Base-by-base conservation (phyloP, 2,329 filamentous ascomycete genomes). In the Colletotrichum tamarilloi region DNA sequence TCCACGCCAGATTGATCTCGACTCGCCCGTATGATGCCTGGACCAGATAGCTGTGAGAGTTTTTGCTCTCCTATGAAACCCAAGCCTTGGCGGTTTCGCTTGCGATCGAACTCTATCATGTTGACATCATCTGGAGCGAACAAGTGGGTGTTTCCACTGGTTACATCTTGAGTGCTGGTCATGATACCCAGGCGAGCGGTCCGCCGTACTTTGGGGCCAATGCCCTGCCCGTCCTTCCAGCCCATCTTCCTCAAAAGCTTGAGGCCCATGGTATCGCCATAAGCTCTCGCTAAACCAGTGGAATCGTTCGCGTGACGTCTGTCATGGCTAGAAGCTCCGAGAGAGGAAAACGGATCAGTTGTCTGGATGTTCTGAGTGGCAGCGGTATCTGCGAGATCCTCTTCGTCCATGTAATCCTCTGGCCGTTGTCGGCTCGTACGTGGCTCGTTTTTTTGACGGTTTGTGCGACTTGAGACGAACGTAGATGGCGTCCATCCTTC, bases 341-440 rank as follows among this genome's bases (percentile, higher is more conserved):
- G 86, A 0, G 93, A 94, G 0, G 93, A 89, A 81, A 97, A 98
- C 0, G 88, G 89, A 66, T 91, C 87, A 0, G 91, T 87, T 0
- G 94, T 97, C 77, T 96, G 90, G 42, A 98, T 84, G 74, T 89
- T 89, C 78, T 92, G 90, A 2, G 93, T 88, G 82, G 98, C 95
- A 71, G 93, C 94, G 0, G 92, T 93, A 80, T 98, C 95, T 7
- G 93, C 94, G 42, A 97, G 86, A 82, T 99, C 97, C 81, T 99
- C 97, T 55, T 98, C 96, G 78, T 99, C 97, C 97, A 99, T 99
- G 78, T 95, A 98, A 80, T 98, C 95, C 81, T 98, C 95, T 0
- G 92, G 90, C 60, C 92, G 91, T 79, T 93, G 91, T 75, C 88
- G 83, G 9, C 77, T 76, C 2, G 84, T 77, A 75, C 89, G 87